A percentile compares a stretch with the other conserved stretches of the same genome.
Conservation (phyloP, 192 early-diverging fungal genomes). For the Backusella australiensis region DNA sequence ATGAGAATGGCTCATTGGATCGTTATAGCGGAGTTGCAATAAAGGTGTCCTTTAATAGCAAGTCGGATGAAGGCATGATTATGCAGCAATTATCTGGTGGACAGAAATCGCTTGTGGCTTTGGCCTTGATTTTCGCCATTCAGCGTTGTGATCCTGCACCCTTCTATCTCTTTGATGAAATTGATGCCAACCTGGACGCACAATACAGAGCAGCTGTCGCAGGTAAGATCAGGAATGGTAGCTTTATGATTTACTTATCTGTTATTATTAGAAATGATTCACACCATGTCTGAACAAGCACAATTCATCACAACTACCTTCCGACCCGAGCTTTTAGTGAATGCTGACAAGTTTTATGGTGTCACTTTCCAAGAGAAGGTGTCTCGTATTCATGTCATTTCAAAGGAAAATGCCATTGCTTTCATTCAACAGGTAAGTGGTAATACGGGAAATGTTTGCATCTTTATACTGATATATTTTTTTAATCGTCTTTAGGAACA, state of each 20-base stretch:
- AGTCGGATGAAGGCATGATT: slow-evolving; percentile 78
- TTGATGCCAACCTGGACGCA: slow-evolving; percentile 97
- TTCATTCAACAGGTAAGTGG: slow-evolving; percentile 60
- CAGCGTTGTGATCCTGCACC: slow-evolving; percentile 98
- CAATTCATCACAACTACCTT: slow-evolving; percentile 99
- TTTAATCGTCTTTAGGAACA: slow-evolving; percentile 12
- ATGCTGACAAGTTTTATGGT: slow-evolving; percentile 96
- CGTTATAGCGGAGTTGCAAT: slow-evolving; percentile 92
- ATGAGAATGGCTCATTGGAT: slow-evolving; percentile 56
- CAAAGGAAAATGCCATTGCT: slow-evolving; percentile 65
- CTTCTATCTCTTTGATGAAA: slow-evolving; percentile 99
- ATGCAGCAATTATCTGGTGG: slow-evolving; percentile 98
- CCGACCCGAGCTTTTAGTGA: slow-evolving; percentile 89
- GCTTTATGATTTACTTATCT: not conserved
- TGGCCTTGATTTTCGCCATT: slow-evolving; percentile 97
- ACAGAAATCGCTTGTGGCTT: slow-evolving; percentile 96
- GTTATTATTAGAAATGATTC: slow-evolving; percentile 70
- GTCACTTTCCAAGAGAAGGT: slow-evolving; percentile 97
- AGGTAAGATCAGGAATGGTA: slow-evolving; percentile 33
- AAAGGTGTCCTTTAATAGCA: slow-evolving; percentile 92
- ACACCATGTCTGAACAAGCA: slow-evolving; percentile 76
- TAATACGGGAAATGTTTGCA: not conserved
- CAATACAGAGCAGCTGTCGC: slow-evolving; percentile 94
- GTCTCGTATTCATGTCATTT: slow-evolving; percentile 75
- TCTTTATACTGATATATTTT: not conserved